phyloP scores from a whole-genome alignment of 352 stramenopile genomes.

The Pythium plurisporium region DNA sequence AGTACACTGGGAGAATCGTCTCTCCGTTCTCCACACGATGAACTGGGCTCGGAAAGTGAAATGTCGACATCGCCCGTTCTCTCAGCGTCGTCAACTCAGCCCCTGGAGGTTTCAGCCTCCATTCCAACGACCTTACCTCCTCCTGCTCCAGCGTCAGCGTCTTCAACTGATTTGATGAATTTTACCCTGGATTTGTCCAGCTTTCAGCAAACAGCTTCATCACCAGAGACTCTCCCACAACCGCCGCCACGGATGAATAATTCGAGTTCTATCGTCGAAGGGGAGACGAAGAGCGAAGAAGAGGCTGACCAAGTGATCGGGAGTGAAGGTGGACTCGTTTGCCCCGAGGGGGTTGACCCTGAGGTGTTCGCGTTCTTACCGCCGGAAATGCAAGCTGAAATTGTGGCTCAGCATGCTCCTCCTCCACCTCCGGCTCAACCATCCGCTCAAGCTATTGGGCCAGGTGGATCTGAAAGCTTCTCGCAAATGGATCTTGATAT shows the following conservation, averaged over 20 bases:
- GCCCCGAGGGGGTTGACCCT: constrained; percentile 93
- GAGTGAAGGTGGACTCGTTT: constrained; percentile 35
- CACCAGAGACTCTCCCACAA: constrained; percentile 6
- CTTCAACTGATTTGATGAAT: constrained; percentile 57
- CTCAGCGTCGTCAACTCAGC: not conserved
- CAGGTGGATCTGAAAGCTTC: constrained; percentile 45
- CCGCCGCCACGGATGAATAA: not conserved
- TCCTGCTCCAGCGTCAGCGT: constrained; percentile 26
- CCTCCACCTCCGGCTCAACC: constrained; percentile 20
- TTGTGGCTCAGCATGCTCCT: constrained; percentile 80
- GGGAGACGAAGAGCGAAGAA: constrained; percentile 20
- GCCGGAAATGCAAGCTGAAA: constrained; percentile 95
- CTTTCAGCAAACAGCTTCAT: constrained; percentile 27
- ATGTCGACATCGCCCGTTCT: constrained; percentile 24
- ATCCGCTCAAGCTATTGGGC: not conserved
- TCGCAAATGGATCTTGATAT: constrained; percentile 83
- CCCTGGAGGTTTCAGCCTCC: not conserved
- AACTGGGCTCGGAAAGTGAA: constrained; percentile 40
- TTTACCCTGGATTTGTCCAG: constrained; percentile 79
- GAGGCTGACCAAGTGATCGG: constrained; percentile 4
- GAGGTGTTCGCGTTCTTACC: constrained; percentile 97
- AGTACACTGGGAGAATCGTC: constrained; percentile 82
- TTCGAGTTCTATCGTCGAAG: not conserved
- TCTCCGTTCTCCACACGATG: constrained; percentile 63
- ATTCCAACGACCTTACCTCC: constrained; percentile 23